A percentile compares a stretch with the other conserved stretches of the same genome.
These are phyloP conservation scores for Chlorella sp. DNA, from an alignment of 139 green algal genomes.

Conservation along the genomic window DNA sequence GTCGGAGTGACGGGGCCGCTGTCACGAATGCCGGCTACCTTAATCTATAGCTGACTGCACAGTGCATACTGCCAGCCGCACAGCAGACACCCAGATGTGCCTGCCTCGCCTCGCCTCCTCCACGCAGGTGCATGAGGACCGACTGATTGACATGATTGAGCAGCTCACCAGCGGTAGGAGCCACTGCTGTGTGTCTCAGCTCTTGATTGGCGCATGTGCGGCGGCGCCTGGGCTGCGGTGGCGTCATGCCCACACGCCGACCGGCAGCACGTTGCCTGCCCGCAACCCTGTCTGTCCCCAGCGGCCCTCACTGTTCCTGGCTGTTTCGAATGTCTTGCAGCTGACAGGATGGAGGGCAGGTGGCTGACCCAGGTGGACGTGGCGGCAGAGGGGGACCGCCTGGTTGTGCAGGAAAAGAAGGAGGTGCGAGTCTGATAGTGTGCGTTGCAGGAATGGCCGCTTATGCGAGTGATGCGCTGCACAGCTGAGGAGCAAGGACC, in stretches of 20 bases:
- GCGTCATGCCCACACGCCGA: neutral
- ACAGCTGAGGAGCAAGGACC: too few relatives aligned
- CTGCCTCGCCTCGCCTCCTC: too few relatives aligned
- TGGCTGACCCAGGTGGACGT: conserved; percentile 84
- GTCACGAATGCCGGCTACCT: neutral
- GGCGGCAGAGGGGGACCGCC: conserved; percentile 56
- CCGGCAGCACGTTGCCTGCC: neutral
- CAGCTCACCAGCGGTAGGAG: too few relatives aligned
- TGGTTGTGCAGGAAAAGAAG: conserved; percentile 67
- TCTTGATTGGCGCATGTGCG: too few relatives aligned
- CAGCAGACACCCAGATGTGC: too few relatives aligned
- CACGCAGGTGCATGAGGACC: neutral
- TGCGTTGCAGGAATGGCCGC: neutral
- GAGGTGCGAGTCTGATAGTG: conserved; percentile 44
- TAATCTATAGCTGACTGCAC: neutral
- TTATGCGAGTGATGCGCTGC: neutral
- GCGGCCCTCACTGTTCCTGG: too few relatives aligned
- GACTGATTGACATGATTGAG: too few relatives aligned
- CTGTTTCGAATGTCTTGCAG: neutral
- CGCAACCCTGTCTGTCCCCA: too few relatives aligned
- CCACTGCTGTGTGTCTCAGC: too few relatives aligned
- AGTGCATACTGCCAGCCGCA: too few relatives aligned
- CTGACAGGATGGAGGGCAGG: conserved; percentile 57
- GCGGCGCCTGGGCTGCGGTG: neutral
- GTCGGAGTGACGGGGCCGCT: neutral